A percentile compares a stretch with the other conserved stretches of the same genome.
phyloP scores from a whole-genome alignment of 2,329 filamentous ascomycete species.

The Colletotrichum endophyticum region DNA sequence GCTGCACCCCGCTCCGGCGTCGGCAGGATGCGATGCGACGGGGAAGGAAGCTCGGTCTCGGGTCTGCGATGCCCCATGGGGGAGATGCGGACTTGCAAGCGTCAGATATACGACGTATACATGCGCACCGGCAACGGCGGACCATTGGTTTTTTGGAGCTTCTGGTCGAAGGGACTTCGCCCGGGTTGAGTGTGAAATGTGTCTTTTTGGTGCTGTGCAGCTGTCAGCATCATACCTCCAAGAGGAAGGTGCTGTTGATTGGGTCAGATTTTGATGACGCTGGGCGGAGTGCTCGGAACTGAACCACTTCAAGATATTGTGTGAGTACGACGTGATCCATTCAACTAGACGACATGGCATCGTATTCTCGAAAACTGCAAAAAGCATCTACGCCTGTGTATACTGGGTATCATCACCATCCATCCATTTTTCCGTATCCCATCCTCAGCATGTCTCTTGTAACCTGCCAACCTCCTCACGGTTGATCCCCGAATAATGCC shows the following conservation, averaged over 20 bases:
- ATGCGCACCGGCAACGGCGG: background rate
- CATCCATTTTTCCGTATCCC: background rate
- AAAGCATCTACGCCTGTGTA: background rate
- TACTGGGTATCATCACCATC: background rate
- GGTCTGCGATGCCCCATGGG: background rate
- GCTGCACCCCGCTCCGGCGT: background rate
- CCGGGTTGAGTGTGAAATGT: background rate
- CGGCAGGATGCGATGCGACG: background rate
- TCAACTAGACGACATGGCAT: background rate
- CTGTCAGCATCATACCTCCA: background rate
- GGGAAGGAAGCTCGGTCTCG: background rate
- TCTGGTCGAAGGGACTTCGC: accelerated
- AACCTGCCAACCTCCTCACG: slow-evolving; percentile 22
- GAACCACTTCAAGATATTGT: background rate
- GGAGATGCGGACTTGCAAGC: background rate
- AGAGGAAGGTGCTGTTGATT: background rate
- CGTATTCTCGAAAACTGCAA: background rate
- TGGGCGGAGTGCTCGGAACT: background rate
- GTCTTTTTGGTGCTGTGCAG: background rate
- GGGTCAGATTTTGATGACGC: background rate
- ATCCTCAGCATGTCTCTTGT: slow-evolving; percentile 16
- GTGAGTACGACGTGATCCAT: background rate
- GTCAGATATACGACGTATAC: background rate
- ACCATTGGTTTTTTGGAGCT: background rate
- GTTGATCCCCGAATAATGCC: slow-evolving; percentile 43